phyloP scores from a whole-genome alignment of 306 rosid species.

The Glycine tomentella region DNA sequence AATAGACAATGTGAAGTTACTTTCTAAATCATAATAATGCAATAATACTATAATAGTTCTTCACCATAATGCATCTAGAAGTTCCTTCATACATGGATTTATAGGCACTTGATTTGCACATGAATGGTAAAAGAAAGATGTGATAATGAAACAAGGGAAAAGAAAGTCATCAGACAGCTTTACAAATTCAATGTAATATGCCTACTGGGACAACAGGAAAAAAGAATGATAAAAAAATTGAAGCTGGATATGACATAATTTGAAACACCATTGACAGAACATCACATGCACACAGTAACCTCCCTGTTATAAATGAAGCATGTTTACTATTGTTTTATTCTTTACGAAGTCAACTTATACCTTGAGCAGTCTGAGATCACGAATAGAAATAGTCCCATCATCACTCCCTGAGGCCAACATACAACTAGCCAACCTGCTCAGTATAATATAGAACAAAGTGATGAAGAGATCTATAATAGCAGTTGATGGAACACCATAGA shows the following conservation, averaged over 20 bases:
- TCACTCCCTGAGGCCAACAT: conserved; percentile 99
- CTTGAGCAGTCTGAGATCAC: conserved; percentile 88
- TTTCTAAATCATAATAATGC: conserved; percentile 9
- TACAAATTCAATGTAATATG: conserved; percentile 5
- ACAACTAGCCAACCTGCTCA: conserved; percentile 76
- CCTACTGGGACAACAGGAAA: not conserved
- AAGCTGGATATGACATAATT: conserved; percentile 16
- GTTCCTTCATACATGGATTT: not conserved
- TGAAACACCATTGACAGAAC: conserved; percentile 31
- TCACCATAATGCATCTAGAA: conserved; percentile 20
- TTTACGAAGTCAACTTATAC: conserved; percentile 48
- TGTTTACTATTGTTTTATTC: not conserved
- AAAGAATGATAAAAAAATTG: not conserved
- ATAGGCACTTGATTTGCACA: conserved; percentile 35
- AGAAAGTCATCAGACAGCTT: conserved; percentile 13
- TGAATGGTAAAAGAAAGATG: not conserved
- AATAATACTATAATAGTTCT: conserved; percentile 28
- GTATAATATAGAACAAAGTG: conserved; percentile 36
- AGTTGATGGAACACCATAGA: conserved; percentile 11
- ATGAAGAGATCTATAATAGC: conserved; percentile 3
- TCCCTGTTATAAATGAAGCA: conserved; percentile 16
- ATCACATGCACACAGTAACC: not conserved
- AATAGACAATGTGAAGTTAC: conserved; percentile 15
- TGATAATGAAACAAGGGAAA: not conserved
- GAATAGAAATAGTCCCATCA: conserved; percentile 93